A percentile compares a stretch with the other conserved stretches of the same genome.
phyloP scores from a whole-genome alignment of 1,284 basidiomycete species.

The Vanrija humicola region DNA sequence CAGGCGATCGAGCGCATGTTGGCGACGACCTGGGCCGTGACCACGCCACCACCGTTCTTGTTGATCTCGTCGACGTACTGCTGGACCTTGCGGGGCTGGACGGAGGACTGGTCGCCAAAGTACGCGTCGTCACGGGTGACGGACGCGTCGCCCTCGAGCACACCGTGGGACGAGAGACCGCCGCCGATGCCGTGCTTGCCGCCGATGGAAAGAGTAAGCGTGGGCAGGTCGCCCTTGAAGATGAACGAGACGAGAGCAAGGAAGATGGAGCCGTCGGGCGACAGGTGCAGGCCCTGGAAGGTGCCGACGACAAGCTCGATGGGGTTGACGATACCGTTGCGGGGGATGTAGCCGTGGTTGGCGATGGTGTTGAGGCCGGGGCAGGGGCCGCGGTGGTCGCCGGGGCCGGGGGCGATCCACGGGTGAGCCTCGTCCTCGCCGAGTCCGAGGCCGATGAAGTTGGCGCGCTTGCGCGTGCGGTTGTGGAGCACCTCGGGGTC shows the following conservation, averaged over 20 bases:
- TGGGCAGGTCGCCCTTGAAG: constrained; percentile 35
- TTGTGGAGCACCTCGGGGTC: no score
- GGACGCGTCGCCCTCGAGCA: constrained; percentile 20
- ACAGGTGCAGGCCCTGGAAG: constrained; percentile 29
- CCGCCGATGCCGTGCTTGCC: constrained; percentile 7
- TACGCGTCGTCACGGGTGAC: constrained; percentile 16
- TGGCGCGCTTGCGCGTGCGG: no score
- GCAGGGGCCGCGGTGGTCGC: constrained; percentile 37
- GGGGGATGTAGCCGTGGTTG: constrained; percentile 34
- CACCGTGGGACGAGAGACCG: constrained; percentile 12
- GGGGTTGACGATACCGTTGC: constrained; percentile 36
- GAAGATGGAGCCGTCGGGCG: constrained; percentile 30
- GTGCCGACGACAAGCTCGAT: constrained; percentile 27
- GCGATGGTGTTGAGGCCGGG: constrained; percentile 45
- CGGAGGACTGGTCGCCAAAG: constrained; percentile 11
- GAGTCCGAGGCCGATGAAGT: background rate
- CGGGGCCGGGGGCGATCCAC: constrained; percentile 24
- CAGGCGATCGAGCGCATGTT: constrained; percentile 11
- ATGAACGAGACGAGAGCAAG: constrained; percentile 26
- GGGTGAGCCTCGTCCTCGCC: constrained; percentile 25
- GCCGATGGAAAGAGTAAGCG: constrained; percentile 25
- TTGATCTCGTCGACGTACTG: constrained; percentile 8
- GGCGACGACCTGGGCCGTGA: constrained; percentile 10
- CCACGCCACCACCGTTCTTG: constrained; percentile 1
- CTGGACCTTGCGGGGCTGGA: constrained; percentile 3